Conservation (phyloP, 345 rosid genomes). For the Brassica nigra region DNA sequence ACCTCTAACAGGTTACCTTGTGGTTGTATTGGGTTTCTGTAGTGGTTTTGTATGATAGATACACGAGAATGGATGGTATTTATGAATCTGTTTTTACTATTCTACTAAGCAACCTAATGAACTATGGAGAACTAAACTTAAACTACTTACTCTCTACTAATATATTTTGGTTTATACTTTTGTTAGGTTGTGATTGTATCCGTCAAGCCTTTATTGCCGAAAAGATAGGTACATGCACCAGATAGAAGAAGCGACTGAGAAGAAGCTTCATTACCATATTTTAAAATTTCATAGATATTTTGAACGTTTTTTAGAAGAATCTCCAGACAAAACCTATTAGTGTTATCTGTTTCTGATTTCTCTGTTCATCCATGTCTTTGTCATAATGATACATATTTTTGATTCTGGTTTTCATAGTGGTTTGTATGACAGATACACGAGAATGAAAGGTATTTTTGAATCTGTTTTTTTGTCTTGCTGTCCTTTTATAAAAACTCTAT, state of each 20-base stretch:
- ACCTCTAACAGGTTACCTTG: no score
- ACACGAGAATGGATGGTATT: no score
- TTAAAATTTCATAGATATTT: not conserved
- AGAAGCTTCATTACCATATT: slow-evolving; percentile 8
- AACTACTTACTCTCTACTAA: not conserved
- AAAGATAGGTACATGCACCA: slow-evolving; percentile 22
- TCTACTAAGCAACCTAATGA: not conserved
- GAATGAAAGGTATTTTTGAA: no score
- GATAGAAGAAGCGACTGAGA: not conserved
- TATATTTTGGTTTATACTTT: slow-evolving; percentile 14
- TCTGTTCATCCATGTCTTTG: not conserved
- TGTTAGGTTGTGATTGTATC: slow-evolving; percentile 40
- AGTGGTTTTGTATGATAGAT: no score
- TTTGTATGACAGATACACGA: no score
- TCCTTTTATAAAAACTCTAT: no score
- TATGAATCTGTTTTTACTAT: not conserved
- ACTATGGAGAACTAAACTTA: not conserved
- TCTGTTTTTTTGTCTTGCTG: no score
- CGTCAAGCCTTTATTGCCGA: slow-evolving; percentile 37
- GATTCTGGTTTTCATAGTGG: no score
- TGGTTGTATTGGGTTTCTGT: no score
- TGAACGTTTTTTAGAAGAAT: slow-evolving; percentile 2
- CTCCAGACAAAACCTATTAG: not conserved
- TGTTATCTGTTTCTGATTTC: slow-evolving; percentile 1
- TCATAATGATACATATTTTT: no score